Evolutionary conservation across 2,329 filamentous ascomycete genomes (phyloP), one percentile per base, ranked within the genome.

Genomic region (Beauveria medogensis): DNA sequence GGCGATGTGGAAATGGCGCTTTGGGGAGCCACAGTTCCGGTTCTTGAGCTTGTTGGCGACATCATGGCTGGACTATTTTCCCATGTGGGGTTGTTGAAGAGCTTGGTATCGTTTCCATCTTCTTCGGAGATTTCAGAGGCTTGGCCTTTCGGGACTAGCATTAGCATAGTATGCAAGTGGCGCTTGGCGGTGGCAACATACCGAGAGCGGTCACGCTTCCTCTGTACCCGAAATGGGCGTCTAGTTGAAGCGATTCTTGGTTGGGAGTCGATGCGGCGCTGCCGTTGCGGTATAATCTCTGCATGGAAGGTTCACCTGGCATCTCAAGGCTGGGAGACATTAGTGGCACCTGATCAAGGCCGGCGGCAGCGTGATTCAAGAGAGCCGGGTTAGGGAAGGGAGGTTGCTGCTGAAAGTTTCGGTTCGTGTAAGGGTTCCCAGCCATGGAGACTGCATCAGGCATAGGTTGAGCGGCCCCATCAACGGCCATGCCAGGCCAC

Each of bases 31-130:
- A 59, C 51, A 16, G 61, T 60, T 9, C 61, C 61, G 12, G 56
- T 59, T 53, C 61, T 59, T 46, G 61, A 62, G 56, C 61, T 62
- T 18, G 34, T 55, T 9, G 61, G 61, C 28, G 61, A 62, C 61
- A 62, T 55, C 50, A 62, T 52, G 10, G 55, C 48, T 8, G 61
- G 56, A n/a, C 61, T 62, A 20, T 62, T 59, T 26, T 59, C 61
- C 61, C 61, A 62, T 5, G 55, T 51, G 43, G 43, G 46, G 28
- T 59, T 59, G 24, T 50, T 53, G 20, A 59, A 59, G 7, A 59
- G 22, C 34, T 59, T 59, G 48, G 40, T 22, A 28, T 59, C 57
- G 41, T 54, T 59, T 47, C 57, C 57, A 30, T 63, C 61, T 28
- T 62, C 56, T 47, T 62, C 61, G 14, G 61, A 55, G 2, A 44